Evolutionary conservation across 1,284 basidiomycete species (phyloP).

Genomic region (Boletus albobrunnescens): DNA sequence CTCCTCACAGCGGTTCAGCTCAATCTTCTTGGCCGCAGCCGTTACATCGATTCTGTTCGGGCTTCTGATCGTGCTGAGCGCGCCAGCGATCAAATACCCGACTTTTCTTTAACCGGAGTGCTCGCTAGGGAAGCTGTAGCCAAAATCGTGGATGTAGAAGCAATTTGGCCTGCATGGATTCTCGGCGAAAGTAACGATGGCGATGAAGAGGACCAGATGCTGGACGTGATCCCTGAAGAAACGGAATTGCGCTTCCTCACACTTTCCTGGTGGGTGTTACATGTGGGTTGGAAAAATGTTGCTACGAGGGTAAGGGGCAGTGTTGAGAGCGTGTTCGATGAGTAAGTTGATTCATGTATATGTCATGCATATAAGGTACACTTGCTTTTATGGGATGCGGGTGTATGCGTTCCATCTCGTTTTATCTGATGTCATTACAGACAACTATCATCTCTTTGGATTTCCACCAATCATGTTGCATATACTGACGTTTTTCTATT

Average conservation of each 20-base stretch:
- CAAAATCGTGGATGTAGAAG: constrained; percentile 24
- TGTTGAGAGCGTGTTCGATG: constrained; percentile 77
- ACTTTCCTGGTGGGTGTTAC: constrained; percentile 87
- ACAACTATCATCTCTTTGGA: neutral
- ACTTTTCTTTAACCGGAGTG: constrained; percentile 27
- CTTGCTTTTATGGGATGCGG: neutral
- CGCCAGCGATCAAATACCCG: constrained; percentile 39
- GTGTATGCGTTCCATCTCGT: neutral
- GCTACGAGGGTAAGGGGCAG: constrained; percentile 67
- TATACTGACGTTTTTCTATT: constrained; percentile 9
- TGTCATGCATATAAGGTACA: neutral
- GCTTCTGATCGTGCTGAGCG: constrained; percentile 62
- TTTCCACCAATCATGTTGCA: neutral
- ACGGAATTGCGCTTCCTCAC: constrained; percentile 79
- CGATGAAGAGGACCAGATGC: constrained; percentile 17
- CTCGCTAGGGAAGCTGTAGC: constrained; percentile 26
- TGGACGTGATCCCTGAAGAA: constrained; percentile 45
- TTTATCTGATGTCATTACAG: neutral
- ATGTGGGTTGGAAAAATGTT: constrained; percentile 85
- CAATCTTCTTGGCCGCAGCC: constrained; percentile 75
- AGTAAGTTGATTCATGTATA: constrained; percentile 42
- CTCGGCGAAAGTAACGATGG: constrained; percentile 12
- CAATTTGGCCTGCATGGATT: constrained; percentile 26
- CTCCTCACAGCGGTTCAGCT: constrained; percentile 83
- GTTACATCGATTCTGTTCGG: constrained; percentile 73